Evolutionary conservation across 1,284 basidiomycete species (phyloP).

Genomic region (Volvariella volvacea): DNA sequence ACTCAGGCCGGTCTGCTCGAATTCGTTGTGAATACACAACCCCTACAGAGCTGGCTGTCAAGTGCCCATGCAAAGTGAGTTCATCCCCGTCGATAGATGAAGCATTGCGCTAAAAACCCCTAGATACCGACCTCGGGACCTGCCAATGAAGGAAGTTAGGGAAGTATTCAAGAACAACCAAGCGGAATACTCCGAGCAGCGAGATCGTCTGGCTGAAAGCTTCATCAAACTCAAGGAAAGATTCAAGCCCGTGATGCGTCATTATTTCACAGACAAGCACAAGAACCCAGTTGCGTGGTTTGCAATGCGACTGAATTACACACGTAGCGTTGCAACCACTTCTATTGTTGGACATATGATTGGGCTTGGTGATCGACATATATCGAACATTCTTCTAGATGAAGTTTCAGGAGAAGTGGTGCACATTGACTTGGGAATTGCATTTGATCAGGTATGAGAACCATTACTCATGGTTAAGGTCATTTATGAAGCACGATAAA

Average conservation of each 20-base stretch:
- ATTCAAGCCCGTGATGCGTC: constrained; percentile 88
- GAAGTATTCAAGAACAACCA: constrained; percentile 22
- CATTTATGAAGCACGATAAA: constrained; percentile 22
- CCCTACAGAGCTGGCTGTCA: constrained; percentile 60
- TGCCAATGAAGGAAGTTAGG: constrained; percentile 10
- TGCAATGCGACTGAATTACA: constrained; percentile 86
- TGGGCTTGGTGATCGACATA: constrained; percentile 91
- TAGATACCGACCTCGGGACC: constrained; percentile 31
- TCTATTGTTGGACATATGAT: constrained; percentile 93
- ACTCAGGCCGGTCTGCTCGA: constrained; percentile 83
- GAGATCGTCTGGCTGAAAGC: constrained; percentile 31
- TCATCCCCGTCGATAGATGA: not conserved
- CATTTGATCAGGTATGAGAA: constrained; percentile 81
- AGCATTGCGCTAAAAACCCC: not conserved
- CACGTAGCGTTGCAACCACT: constrained; percentile 86
- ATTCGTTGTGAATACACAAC: constrained; percentile 80
- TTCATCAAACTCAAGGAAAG: constrained; percentile 49
- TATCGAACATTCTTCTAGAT: constrained; percentile 91
- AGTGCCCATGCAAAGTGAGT: constrained; percentile 52
- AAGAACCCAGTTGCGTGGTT: constrained; percentile 91
- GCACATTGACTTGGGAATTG: constrained; percentile 95
- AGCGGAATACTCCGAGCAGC: constrained; percentile 19
- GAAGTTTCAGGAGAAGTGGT: constrained; percentile 79
- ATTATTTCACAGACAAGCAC: constrained; percentile 89
- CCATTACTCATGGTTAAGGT: not conserved